Base-by-base conservation (phyloP, 2,329 filamentous ascomycete genomes). In the Penicillium sp. region DNA sequence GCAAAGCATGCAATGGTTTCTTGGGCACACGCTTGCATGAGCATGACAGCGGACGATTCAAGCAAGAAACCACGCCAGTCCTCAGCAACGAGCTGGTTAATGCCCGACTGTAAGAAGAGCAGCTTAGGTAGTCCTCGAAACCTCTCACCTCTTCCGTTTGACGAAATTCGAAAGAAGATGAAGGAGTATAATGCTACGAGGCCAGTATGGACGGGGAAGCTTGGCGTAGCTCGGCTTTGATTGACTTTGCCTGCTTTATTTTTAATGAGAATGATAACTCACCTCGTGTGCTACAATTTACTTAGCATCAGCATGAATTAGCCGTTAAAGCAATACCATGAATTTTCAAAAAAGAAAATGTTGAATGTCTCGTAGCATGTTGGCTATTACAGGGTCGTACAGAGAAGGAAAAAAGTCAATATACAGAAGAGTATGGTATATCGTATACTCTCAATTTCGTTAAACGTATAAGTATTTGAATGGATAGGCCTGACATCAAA, bases 101-200 rank as follows among this genome's bases (percentile, higher is more conserved):
- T 50, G 53, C 53, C 47, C 2, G 53, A 50, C 12, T 46, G 53
- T 26, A 35, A 55, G 40, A 43, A 26, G 33, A 35, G 16, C 2
- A 20, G 21, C 24, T 14, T 55, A 35, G 53, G 53, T 43, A n/a
- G 42, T 20, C 53, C 20, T 3, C 47, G 26, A 18, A 26, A 46
- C 33, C 26, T 50, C 8, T 50, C 38, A 9, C 53, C 38, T 6
- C 38, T 55, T 8, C 38, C 47, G 23, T 55, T 55, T 35, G 47
- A 50, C 21, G 47, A 55, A 26, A 38, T 50, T 23, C 46, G 53
- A 14, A 55, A 21, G 21, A 55, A 49, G 35, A 55, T 55, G 53
- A 55, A 28, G 42, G 53, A 49, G 48, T 50, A 46, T 38, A 55
- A 55, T 55, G 38, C 18, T 14, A 55, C 53, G 20, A 28, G 53